Evolutionary conservation across 1,284 basidiomycete genomes (phyloP).

Genomic region (Xanthoconium separans): DNA sequence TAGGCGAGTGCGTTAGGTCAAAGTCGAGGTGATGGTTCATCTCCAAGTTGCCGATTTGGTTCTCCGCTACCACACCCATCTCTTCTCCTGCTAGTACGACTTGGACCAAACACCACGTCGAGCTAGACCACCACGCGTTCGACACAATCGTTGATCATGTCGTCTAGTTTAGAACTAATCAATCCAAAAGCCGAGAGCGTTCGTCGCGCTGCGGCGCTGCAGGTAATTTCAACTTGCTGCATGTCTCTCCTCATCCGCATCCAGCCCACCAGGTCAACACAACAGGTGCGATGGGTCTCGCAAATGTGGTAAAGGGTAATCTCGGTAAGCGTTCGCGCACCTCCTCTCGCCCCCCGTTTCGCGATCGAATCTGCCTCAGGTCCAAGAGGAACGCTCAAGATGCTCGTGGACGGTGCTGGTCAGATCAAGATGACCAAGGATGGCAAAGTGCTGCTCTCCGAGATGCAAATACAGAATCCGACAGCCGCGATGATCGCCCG

Average conservation of each 20-base stretch:
- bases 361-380: slow-evolving; percentile 48
- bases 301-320: slow-evolving; percentile 96
- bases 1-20: slow-evolving; percentile 29
- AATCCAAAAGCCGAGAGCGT: slow-evolving; percentile 97
- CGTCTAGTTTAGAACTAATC: slow-evolving; percentile 87
- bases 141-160: slow-evolving; percentile 46
- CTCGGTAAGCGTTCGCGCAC: slow-evolving; percentile 59
- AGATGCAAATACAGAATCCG: slow-evolving; percentile 99
- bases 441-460: slow-evolving; percentile 96
- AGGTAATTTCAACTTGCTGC: slow-evolving; percentile 56
- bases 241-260: slow-evolving; percentile 17
- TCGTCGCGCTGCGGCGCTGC: slow-evolving; percentile 86
- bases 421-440: slow-evolving; percentile 99
- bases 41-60: slow-evolving; percentile 31
- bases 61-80: slow-evolving; percentile 26
- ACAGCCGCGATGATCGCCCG: slow-evolving; percentile 99
- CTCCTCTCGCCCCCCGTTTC: slow-evolving; percentile 17
- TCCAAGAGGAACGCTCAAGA: slow-evolving; percentile 95
- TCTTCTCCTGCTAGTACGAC: slow-evolving; percentile 2
- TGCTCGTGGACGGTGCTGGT: slow-evolving; percentile 99
- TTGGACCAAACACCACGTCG: slow-evolving; percentile 17
- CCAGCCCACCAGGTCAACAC: slow-evolving; percentile 69
- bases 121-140: slow-evolving; percentile 21
- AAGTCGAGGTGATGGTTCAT: slow-evolving; percentile 33
- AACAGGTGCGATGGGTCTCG: slow-evolving; percentile 95